Conservation (phyloP, 78 protist genomes). For the Andalucia godoyi region DNA sequence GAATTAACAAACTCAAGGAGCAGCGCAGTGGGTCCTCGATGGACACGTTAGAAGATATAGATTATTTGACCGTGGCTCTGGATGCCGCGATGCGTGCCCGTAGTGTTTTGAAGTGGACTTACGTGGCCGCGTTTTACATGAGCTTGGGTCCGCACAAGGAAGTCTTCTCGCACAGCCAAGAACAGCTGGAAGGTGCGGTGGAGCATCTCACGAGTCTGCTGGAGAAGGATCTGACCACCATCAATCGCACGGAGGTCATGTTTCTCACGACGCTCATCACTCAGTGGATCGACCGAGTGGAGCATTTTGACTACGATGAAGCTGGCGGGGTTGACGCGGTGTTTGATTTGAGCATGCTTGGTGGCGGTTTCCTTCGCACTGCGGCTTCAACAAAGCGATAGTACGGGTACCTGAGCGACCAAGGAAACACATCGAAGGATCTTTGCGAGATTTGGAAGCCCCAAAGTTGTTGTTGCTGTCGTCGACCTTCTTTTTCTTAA, state of each 20-base stretch:
- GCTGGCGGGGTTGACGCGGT: too few species aligned
- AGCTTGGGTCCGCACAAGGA: background rate
- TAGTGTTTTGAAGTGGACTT: conserved; percentile 40
- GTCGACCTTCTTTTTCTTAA: too few species aligned
- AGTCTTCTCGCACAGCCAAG: conserved; percentile 53
- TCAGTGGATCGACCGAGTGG: too few species aligned
- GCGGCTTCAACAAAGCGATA: too few species aligned
- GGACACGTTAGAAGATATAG: conserved; percentile 4
- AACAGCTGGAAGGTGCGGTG: conserved; percentile 31
- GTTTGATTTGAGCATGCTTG: too few species aligned
- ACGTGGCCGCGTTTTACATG: conserved; percentile 48
- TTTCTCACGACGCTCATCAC: too few species aligned
- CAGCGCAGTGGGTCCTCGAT: background rate
- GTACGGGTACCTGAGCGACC: too few species aligned
- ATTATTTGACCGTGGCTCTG: conserved; percentile 27
- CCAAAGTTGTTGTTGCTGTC: too few species aligned
- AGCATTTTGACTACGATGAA: too few species aligned
- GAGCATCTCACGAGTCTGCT: conserved; percentile 21
- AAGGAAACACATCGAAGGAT: too few species aligned
- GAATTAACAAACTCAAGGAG: conserved; percentile 13
- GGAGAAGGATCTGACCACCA: conserved; percentile 6
- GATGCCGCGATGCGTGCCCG: conserved; percentile 27
- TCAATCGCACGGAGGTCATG: background rate
- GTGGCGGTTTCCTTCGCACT: too few species aligned
- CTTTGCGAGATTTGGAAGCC: too few species aligned